Base-by-base conservation (phyloP, 73 alveolate species). In the Symbiodinium natans region DNA sequence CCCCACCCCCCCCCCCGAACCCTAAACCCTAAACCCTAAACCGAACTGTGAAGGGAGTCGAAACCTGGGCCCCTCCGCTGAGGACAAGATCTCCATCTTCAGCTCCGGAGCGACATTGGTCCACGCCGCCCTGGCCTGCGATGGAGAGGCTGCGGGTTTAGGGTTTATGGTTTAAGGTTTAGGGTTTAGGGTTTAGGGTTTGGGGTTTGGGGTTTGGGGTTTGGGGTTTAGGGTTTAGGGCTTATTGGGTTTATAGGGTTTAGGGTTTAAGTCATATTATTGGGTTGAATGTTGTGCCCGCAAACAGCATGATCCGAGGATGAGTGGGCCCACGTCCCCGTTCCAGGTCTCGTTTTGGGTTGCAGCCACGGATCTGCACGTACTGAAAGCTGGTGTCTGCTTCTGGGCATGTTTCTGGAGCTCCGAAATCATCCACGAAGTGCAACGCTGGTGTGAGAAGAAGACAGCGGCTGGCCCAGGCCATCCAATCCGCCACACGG, bases 391-490 rank as follows among this genome's bases (percentile, higher is more conserved):
- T 15, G 25, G 86, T 11, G 34, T 31, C 1, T 27, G 54, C 59
- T 8, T 29, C 54, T 17, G 7, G 34, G 9, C 25, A 2, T 10
- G 40, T 29, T 23, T 82, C 90, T 5, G 68, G 23, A 25, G 73
- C 80, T 2, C 88, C 88, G 27, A 39, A 80, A 25, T 80, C 88
- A 23, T 80, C 88, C 39, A 80, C 88, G 41, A 39, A 80, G 88
- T 80, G 88, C 13, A 80, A 7, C 0, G 56, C 56, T 7, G 88
- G 59, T 15, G 36, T 36, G 1, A 40, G 21, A 31, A 80, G 25
- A 2, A 11, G 10, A 0, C 63, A 9, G 21, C 88, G 48, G 59
- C 15, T 17, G 11, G 27, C 36, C 59, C 48, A 80, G 0, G 56
- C 10, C 56, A 80, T 19, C 36, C 10, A 21, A 38, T 80, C 88